Evolutionary conservation across 805 yeast genomes (phyloP), one percentile per base, ranked within the genome.

Genomic region (Debaryomyces castellii): DNA sequence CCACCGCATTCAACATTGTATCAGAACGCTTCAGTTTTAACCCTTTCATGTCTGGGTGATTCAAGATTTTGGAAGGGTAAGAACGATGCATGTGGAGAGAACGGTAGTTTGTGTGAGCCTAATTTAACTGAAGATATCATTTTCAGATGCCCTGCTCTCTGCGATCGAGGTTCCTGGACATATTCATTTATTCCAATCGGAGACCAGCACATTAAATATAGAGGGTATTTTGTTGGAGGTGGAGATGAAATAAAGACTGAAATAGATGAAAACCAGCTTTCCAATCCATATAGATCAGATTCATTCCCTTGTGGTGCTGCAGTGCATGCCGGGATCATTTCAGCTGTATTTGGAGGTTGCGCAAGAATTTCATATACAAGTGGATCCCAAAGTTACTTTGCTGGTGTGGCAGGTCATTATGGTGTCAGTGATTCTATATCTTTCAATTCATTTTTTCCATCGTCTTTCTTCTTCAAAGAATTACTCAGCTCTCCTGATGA

Each of bases 241-340:
- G 91, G 91, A 1, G 58, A 57, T 16, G 34, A 49, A 7, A 46
- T 43, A 2, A n/a, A 44, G 7, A 47, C 44, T 12, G 34, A 35
- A 23, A 14, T 49, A 2, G 55, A 43, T 10, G 49, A 44, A 1
- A 64, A 57, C 1, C 52, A 51, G n/a, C 48, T 83, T 7, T 69
- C 88, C 0, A 54, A 66, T 21, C 90, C 91, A 0, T 91, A 89
- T 59, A 73, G 98, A 51, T 91, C 89, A 0, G 98, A 91, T 65
- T 88, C 96, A 1, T 90, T 74, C 55, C 84, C 92, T 0, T 91
- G 98, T 62, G 92, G 90, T 0, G 86, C 97, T 2, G 97, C 94
- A 0, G 80, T 87, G 3, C 97, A 91, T 63, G 82, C 91, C 2
- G 97, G 97, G 1, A 63, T 83, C 0, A 67, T 90, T 0, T 84